Evolutionary conservation across 768 basidiomycete species (phyloP).

Genomic region (Exsudoporus frostii): DNA sequence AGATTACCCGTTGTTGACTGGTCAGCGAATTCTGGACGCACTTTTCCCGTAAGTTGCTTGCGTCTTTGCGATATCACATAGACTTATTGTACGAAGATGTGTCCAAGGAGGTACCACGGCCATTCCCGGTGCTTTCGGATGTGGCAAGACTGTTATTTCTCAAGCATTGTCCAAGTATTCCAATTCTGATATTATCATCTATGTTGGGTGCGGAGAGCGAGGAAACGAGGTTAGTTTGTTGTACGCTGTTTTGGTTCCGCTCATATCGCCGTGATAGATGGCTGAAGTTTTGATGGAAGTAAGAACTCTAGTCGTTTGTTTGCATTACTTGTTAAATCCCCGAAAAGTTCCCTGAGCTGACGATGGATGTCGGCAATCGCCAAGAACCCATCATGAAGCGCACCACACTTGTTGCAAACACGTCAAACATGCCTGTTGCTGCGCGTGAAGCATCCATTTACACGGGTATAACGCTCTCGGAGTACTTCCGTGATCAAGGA

Average conservation of each 20-base stretch:
- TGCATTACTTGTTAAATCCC: slow-evolving; percentile 12
- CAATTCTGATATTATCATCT: slow-evolving; percentile 98
- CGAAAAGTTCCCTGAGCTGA: slow-evolving; percentile 78
- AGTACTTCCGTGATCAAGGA: slow-evolving; percentile 99
- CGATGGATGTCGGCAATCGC: slow-evolving; percentile 86
- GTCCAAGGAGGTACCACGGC: slow-evolving; percentile 96
- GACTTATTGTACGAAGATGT: slow-evolving; percentile 49
- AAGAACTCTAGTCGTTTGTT: slow-evolving; percentile 13
- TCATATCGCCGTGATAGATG: slow-evolving; percentile 53
- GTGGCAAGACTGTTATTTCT: slow-evolving; percentile 98
- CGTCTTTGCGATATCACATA: not conserved
- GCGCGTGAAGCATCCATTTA: slow-evolving; percentile 99
- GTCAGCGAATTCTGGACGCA: slow-evolving; percentile 95
- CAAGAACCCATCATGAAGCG: slow-evolving; percentile 99
- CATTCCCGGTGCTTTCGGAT: slow-evolving; percentile 98
- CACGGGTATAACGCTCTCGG: slow-evolving; percentile 97
- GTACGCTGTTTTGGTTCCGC: slow-evolving; percentile 35
- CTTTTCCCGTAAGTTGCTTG: slow-evolving; percentile 77
- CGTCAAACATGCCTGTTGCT: slow-evolving; percentile 99
- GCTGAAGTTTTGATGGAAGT: slow-evolving; percentile 99
- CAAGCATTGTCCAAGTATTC: slow-evolving; percentile 98
- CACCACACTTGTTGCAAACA: slow-evolving; percentile 97
- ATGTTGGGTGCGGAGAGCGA: slow-evolving; percentile 98
- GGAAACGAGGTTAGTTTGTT: slow-evolving; percentile 76
- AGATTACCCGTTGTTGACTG: slow-evolving; percentile 87